phyloP scores from a whole-genome alignment of 106 monocot species.

The Ottelia alismoides region DNA sequence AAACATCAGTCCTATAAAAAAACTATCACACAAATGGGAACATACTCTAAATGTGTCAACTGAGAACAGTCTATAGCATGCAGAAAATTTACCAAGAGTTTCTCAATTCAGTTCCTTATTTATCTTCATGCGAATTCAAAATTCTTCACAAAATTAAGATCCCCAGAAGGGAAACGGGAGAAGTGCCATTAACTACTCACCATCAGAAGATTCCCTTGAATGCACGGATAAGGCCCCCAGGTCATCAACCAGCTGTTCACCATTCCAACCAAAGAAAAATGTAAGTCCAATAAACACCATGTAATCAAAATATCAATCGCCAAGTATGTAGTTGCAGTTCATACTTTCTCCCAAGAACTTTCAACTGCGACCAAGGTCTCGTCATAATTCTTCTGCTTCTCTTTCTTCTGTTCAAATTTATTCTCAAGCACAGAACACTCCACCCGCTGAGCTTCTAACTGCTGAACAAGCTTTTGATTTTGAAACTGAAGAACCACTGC shows the following conservation, averaged over 20 bases:
- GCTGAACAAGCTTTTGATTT: conserved; percentile 92
- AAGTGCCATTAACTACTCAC: no score
- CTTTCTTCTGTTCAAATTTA: conserved; percentile 51
- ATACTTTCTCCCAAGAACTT: conserved; percentile 62
- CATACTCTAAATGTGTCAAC: no score
- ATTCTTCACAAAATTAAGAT: no score
- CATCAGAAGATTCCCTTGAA: conserved; percentile 20
- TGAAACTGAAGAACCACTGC: conserved; percentile 82
- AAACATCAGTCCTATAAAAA: conserved; percentile 38
- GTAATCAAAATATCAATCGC: background rate
- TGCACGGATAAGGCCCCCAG: conserved; percentile 29
- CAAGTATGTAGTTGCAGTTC: no score
- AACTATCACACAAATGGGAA: no score
- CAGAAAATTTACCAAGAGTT: no score
- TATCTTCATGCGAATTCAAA: no score
- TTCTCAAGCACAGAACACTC: conserved; percentile 58
- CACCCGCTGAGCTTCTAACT: conserved; percentile 79
- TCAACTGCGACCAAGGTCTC: conserved; percentile 41
- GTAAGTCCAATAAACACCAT: background rate
- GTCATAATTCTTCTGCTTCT: conserved; percentile 40
- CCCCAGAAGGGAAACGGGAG: no score
- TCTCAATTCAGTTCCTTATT: no score
- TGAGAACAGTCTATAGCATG: no score
- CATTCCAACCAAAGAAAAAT: conserved; percentile 3
- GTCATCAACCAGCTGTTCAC: conserved; percentile 53